Evolutionary conservation across 345 rosid species (phyloP).

Genomic region (Populus ilicifolia): DNA sequence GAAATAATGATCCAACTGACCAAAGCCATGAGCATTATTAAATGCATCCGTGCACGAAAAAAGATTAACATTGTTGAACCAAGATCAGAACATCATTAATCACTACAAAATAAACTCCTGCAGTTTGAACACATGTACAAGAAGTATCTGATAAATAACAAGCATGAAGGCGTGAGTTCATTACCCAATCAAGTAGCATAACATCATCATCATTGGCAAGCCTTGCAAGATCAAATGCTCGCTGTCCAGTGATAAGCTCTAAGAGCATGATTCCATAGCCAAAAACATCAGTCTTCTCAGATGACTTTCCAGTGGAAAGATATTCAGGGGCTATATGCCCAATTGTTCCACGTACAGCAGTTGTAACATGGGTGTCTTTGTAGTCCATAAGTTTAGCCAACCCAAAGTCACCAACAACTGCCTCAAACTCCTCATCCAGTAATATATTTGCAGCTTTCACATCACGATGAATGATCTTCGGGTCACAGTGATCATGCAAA

Average conservation of each 20-base stretch:
- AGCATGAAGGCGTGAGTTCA: not conserved
- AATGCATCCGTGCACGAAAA: not conserved
- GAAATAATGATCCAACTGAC: not conserved
- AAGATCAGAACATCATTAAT: not conserved
- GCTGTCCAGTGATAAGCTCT: slow-evolving; percentile 32
- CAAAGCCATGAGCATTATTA: not conserved
- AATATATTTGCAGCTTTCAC: slow-evolving; percentile 32
- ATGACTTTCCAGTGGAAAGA: slow-evolving; percentile 31
- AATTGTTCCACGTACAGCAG: slow-evolving; percentile 31
- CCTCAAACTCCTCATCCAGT: slow-evolving; percentile 34
- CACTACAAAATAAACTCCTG: not conserved
- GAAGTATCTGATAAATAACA: not conserved
- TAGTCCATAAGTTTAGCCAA: slow-evolving; percentile 32
- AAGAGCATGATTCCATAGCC: slow-evolving; percentile 34
- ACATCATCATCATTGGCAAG: slow-evolving; percentile 35
- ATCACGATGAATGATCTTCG: slow-evolving; percentile 32
- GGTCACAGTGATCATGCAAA: slow-evolving; percentile 33
- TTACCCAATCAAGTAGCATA: slow-evolving; percentile 32
- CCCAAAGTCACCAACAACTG: slow-evolving; percentile 34
- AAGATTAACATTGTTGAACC: not conserved
- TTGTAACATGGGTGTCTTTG: slow-evolving; percentile 35
- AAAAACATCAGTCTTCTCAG: slow-evolving; percentile 33
- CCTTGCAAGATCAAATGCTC: slow-evolving; percentile 32
- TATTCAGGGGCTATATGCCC: slow-evolving; percentile 34
- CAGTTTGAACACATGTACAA: not conserved